These are phyloP conservation scores for Breynia disticha DNA, from an alignment of 441 rosid species.

Conservation along the genomic window DNA sequence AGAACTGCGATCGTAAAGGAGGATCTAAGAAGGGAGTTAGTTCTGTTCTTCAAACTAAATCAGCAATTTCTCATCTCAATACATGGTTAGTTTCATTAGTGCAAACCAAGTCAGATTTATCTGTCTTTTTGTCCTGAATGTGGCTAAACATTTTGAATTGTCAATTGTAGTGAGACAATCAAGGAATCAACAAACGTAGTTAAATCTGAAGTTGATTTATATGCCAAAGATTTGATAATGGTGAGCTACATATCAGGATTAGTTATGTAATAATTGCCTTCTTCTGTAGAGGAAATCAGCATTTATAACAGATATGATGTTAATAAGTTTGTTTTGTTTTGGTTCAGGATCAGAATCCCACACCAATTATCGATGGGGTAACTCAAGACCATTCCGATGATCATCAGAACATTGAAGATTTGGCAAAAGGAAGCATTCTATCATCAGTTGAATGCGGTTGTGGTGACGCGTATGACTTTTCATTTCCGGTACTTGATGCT, in stretches of 20 bases:
- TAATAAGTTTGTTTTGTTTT: conserved; percentile 4
- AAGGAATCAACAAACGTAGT: conserved; percentile 20
- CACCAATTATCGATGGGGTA: conserved; percentile 2
- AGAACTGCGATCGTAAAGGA: neutral
- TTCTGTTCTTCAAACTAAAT: conserved; percentile 15
- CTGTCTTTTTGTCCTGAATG: neutral
- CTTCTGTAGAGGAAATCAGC: too few relatives aligned
- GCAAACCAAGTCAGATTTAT: neutral
- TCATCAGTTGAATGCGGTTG: neutral
- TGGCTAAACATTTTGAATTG: neutral
- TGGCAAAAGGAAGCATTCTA: neutral
- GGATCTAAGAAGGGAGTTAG: conserved; percentile 13
- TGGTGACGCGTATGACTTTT: conserved; percentile 8
- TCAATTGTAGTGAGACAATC: conserved; percentile 22
- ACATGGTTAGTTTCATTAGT: conserved; percentile 19
- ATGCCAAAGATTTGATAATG: conserved; percentile 7
- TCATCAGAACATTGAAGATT: conserved; percentile 13
- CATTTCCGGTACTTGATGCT: conserved; percentile 1
- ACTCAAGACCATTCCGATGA: conserved; percentile 5
- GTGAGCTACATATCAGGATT: conserved; percentile 7
- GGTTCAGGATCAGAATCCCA: conserved; percentile 20
- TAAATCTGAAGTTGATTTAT: conserved; percentile 13
- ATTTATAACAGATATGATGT: neutral
- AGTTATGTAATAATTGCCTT: too few relatives aligned
- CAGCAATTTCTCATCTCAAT: conserved; percentile 12